Conservation (phyloP, 2,329 filamentous ascomycete species). For the Seiridium cupressi region DNA sequence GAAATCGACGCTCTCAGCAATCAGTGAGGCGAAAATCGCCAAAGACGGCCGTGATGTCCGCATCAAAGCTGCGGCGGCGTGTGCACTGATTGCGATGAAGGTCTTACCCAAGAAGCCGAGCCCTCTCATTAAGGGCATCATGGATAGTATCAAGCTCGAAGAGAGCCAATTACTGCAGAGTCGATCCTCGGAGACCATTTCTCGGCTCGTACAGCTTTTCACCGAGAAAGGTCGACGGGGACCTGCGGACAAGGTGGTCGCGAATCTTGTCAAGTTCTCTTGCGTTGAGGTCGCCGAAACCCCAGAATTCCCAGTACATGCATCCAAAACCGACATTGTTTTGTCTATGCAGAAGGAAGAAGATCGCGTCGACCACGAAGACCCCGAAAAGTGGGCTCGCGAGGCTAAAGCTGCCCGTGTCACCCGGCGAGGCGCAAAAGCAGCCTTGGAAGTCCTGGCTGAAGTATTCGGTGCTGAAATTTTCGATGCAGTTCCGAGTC, state of each 20-base stretch:
- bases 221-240: constrained; percentile 75
- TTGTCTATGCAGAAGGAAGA: constrained; percentile 96
- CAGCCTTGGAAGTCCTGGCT: constrained; percentile 86
- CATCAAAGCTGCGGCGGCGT: constrained; percentile 82
- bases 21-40: constrained; percentile 74
- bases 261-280: constrained; percentile 94
- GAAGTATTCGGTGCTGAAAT: constrained; percentile 74
- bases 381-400: constrained; percentile 84
- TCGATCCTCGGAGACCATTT: constrained; percentile 82
- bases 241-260: constrained; percentile 92
- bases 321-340: constrained; percentile 73
- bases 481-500: constrained; percentile 79
- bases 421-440: constrained; percentile 88
- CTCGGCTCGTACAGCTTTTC: constrained; percentile 81
- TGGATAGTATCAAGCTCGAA: constrained; percentile 97
- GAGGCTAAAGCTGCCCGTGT: constrained; percentile 88
- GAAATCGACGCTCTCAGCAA: constrained; percentile 65
- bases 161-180: constrained; percentile 87
- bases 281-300: constrained; percentile 98
- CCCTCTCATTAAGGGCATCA: constrained; percentile 89
- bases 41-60: constrained; percentile 84
- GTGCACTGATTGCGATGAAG: constrained; percentile 83
- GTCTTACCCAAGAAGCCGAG: constrained; percentile 91
- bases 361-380: constrained; percentile 83
- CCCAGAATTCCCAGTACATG: constrained; percentile 87